phyloP scores from a whole-genome alignment of 2,329 filamentous ascomycete species.

The Diaporthe batatas region DNA sequence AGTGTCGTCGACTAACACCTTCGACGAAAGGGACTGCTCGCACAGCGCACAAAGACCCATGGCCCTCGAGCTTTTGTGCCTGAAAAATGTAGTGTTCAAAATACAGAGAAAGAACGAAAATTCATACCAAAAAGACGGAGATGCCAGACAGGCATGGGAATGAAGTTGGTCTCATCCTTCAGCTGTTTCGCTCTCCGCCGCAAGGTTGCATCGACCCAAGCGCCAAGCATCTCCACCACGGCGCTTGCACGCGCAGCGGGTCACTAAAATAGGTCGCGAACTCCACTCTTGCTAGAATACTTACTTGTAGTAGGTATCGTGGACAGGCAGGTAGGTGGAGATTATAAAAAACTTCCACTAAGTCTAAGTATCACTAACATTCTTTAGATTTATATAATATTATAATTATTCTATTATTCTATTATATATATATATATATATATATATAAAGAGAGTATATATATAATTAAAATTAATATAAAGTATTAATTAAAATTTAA shows the following conservation, averaged over 20 bases:
- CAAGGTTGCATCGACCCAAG: neutral
- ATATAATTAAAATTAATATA: no score
- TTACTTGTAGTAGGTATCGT: no score
- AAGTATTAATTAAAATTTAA: no score
- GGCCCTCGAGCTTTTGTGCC: neutral
- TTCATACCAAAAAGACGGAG: neutral
- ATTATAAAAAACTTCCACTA: no score
- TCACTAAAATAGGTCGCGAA: neutral
- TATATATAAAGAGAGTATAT: no score
- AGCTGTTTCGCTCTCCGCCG: neutral
- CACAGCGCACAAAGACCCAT: constrained; percentile 35
- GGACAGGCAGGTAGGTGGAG: no score
- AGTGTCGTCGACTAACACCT: neutral
- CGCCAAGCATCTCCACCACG: constrained; percentile 5
- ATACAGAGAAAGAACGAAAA: neutral
- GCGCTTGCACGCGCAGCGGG: constrained; percentile 3
- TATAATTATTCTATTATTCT: no score
- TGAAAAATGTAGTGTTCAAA: neutral
- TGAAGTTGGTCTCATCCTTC: neutral
- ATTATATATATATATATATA: no score
- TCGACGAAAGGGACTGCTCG: constrained; percentile 9
- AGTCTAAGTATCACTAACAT: no score
- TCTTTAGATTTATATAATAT: no score
- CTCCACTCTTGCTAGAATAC: neutral
- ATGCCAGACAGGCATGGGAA: neutral